These are phyloP conservation scores for Geoglossum glabrum DNA, from an alignment of 495 filamentous ascomycete genomes.

Conservation along the genomic window DNA sequence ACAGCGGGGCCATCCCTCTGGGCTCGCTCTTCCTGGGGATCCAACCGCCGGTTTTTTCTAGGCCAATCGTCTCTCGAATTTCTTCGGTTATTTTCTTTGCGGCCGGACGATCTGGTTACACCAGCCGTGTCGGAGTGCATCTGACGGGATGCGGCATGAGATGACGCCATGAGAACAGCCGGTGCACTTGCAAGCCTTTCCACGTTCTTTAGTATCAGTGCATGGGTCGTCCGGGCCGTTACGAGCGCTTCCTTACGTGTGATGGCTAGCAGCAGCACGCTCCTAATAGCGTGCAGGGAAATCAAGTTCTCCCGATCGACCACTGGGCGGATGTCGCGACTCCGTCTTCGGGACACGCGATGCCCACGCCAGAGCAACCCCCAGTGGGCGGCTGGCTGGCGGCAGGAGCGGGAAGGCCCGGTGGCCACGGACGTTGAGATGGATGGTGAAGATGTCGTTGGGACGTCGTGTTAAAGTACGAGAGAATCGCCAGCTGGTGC, in stretches of 20 bases:
- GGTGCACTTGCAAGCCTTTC: neutral
- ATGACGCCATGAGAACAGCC: neutral
- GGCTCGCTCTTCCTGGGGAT: neutral
- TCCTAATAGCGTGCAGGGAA: neutral
- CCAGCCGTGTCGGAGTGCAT: neutral
- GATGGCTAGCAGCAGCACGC: neutral
- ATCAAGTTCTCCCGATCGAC: neutral
- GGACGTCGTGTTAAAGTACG: no score
- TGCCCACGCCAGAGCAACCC: no score
- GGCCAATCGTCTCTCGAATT: neutral
- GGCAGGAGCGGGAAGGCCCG: no score
- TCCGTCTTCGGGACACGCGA: neutral
- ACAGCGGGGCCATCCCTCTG: neutral
- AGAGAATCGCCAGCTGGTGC: no score
- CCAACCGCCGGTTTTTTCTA: neutral
- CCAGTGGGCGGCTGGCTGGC: no score
- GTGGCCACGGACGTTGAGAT: no score
- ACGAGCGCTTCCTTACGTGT: neutral
- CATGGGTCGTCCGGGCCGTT: neutral
- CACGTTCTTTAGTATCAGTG: neutral
- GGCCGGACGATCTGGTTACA: neutral
- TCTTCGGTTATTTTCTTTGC: neutral
- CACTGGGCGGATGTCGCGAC: neutral
- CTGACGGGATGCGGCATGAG: no score
- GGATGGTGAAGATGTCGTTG: no score